Evolutionary conservation across 331 rosid species (phyloP).

Genomic region (Arachis monticola): DNA sequence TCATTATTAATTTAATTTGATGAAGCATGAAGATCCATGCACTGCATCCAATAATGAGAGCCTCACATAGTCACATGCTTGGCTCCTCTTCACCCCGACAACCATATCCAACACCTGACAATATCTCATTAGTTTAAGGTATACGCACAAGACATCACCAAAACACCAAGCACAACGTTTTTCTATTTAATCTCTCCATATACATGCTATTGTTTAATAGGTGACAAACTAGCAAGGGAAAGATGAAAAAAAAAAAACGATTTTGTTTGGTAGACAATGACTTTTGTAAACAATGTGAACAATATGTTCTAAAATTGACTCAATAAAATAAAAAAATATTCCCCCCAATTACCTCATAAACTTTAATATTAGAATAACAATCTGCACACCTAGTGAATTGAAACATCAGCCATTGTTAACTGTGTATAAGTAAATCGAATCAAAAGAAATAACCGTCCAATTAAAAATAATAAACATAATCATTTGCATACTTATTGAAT

Average conservation of each 20-base stretch:
- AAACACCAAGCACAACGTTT: constrained; percentile 31
- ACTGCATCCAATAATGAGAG: constrained; percentile 39
- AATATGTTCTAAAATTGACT: too few relatives aligned
- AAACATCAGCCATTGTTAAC: too few relatives aligned
- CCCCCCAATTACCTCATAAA: too few relatives aligned
- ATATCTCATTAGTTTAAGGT: constrained; percentile 35
- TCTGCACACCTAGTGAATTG: too few relatives aligned
- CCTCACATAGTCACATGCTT: constrained; percentile 45
- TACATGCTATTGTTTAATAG: background rate
- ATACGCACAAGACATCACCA: background rate
- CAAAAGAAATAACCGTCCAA: too few relatives aligned
- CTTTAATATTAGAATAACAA: too few relatives aligned
- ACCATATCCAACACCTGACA: constrained; percentile 47
- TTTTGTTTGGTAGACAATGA: too few relatives aligned
- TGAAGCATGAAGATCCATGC: constrained; percentile 35
- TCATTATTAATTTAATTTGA: background rate
- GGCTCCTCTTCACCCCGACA: constrained; percentile 50
- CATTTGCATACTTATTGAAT: too few relatives aligned
- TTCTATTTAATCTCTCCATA: background rate
- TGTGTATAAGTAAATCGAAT: too few relatives aligned
- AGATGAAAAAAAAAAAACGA: background rate
- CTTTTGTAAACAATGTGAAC: too few relatives aligned
- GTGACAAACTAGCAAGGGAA: constrained; percentile 7
- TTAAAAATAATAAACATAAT: too few relatives aligned
- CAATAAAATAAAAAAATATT: too few relatives aligned